A percentile compares a stretch with the other conserved stretches of the same genome.
phyloP scores from a whole-genome alignment of 176 grass and related monocot species.

The Ampelocalamus luodianensis region DNA sequence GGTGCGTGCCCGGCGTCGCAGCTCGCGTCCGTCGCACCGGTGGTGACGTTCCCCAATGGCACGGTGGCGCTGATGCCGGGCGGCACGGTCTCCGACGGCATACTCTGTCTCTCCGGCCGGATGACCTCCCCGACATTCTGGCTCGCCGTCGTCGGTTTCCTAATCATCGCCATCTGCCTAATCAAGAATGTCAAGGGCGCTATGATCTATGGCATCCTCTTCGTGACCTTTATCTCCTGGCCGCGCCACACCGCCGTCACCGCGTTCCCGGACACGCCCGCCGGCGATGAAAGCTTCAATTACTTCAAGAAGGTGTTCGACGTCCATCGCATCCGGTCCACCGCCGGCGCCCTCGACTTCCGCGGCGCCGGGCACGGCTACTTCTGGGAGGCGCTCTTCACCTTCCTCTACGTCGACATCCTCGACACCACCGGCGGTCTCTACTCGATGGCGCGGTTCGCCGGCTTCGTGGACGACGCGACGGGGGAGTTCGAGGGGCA shows the following conservation, averaged over 20 bases:
- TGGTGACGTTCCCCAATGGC: conserved; percentile 63
- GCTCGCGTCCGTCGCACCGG: conserved; percentile 68
- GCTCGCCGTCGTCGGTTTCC: conserved; percentile 70
- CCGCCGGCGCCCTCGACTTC: conserved; percentile 74
- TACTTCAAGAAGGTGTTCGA: conserved; percentile 85
- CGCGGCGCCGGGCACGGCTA: conserved; percentile 39
- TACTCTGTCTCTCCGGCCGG: conserved; percentile 68
- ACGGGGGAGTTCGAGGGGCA: conserved; percentile 81
- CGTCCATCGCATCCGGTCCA: conserved; percentile 65
- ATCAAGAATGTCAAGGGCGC: conserved; percentile 72
- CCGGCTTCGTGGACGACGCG: conserved; percentile 71
- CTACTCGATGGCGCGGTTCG: conserved; percentile 85
- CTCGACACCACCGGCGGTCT: conserved; percentile 81
- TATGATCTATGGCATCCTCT: conserved; percentile 83
- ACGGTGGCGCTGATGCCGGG: conserved; percentile 67
- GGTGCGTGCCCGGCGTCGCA: conserved; percentile 68
- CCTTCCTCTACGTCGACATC: conserved; percentile 87
- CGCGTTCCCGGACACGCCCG: conserved; percentile 62
- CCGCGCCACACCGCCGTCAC: conserved; percentile 69
- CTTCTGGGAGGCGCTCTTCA: conserved; percentile 88
- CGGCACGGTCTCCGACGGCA: conserved; percentile 52
- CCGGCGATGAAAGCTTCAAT: conserved; percentile 55
- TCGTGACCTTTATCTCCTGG: conserved; percentile 81
- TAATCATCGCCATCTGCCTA: conserved; percentile 81
- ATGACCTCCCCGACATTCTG: conserved; percentile 83